Evolutionary conservation across 306 rosid genomes (phyloP).

Genomic region (Spatholobus suberectus): DNA sequence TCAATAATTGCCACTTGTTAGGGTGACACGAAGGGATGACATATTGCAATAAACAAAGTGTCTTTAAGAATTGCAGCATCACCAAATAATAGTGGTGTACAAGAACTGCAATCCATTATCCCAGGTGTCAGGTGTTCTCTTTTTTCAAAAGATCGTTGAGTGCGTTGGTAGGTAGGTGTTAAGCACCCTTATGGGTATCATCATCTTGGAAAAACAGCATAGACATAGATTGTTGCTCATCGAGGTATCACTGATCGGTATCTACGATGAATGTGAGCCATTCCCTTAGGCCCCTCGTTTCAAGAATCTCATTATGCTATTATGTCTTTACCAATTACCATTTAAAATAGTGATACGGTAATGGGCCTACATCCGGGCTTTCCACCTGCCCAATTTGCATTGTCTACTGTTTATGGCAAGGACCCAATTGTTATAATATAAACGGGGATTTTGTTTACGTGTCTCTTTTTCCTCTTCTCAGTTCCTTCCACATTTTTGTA

Average conservation of each 20-base stretch:
- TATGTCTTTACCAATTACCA: background rate
- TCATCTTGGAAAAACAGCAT: constrained; percentile 16
- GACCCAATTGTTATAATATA: constrained; percentile 4
- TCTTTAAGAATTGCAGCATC: background rate
- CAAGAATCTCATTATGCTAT: constrained; percentile 31
- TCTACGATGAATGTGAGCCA: constrained; percentile 25
- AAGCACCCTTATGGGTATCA: constrained; percentile 44
- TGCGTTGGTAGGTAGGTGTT: constrained; percentile 48
- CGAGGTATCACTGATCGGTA: background rate
- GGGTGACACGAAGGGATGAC: constrained; percentile 9
- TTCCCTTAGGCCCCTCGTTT: background rate
- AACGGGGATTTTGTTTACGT: background rate
- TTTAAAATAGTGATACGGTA: background rate
- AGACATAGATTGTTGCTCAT: constrained; percentile 16
- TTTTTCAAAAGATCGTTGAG: constrained; percentile 4
- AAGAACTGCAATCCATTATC: constrained; percentile 7
- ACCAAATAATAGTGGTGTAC: constrained; percentile 23
- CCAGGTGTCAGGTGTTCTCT: constrained; percentile 23
- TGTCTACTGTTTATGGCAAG: background rate
- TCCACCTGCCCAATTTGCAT: constrained; percentile 30
- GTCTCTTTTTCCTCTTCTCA: no score
- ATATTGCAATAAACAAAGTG: constrained; percentile 25
- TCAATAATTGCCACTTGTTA: constrained; percentile 36
- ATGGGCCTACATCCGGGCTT: constrained; percentile 33
- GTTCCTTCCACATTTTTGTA: no score